phyloP scores from a whole-genome alignment of 2,329 filamentous ascomycete species.

The Laburnicola sp. region DNA sequence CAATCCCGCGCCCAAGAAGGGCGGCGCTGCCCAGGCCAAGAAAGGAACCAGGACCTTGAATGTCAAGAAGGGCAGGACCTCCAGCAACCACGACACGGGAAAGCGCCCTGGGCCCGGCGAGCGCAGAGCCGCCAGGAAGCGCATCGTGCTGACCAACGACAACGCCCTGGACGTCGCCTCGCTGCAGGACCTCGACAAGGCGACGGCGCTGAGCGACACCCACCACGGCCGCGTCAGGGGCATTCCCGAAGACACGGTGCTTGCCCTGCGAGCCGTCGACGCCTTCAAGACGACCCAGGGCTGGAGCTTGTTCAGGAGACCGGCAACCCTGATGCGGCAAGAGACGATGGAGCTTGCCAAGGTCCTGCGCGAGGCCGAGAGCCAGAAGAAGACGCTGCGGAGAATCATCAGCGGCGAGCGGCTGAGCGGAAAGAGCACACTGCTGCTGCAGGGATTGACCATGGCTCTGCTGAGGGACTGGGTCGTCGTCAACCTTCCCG shows the following conservation, averaged over 20 bases:
- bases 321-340: conserved; percentile 74
- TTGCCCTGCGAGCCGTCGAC: conserved; percentile 79
- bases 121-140: conserved; percentile 83
- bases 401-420: conserved; percentile 73
- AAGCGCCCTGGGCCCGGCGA: conserved; percentile 71
- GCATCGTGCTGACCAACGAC: conserved; percentile 89
- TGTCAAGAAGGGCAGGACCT: conserved; percentile 50
- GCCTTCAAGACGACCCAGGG: conserved; percentile 89
- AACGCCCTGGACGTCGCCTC: conserved; percentile 80
- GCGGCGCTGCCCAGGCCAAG: conserved; percentile 31
- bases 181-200: conserved; percentile 64
- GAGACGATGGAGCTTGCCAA: conserved; percentile 75
- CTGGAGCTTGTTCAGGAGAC: conserved; percentile 83
- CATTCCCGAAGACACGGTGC: conserved; percentile 70
- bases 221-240: conserved; percentile 69
- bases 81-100: conserved; percentile 41
- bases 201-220: conserved; percentile 45
- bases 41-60: conserved; percentile 46
- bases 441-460: conserved; percentile 80
- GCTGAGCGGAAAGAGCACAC: conserved; percentile 81
- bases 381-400: conserved; percentile 56
- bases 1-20: conserved; percentile 28
- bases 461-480: conserved; percentile 81
- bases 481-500: conserved; percentile 86
- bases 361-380: conserved; percentile 54